phyloP scores from a whole-genome alignment of 176 grass and related monocot genomes.

The Thalia dealbata region DNA sequence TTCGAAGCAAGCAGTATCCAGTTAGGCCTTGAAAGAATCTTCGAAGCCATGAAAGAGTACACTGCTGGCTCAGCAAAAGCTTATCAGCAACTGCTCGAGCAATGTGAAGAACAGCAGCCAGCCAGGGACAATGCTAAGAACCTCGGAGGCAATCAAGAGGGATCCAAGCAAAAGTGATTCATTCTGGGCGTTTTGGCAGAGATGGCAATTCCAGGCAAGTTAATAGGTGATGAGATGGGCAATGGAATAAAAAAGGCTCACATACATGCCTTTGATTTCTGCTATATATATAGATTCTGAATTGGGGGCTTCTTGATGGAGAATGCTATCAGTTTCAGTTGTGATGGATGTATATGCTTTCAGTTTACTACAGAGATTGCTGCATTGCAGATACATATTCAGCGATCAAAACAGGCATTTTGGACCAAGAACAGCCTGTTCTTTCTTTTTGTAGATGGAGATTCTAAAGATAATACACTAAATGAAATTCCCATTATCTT shows the following conservation, averaged over 20 bases:
- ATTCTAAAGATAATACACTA: too few relatives aligned
- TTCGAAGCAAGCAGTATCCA: conserved; percentile 39
- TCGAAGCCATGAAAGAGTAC: conserved; percentile 2
- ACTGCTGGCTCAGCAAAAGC: background rate
- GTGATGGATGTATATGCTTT: background rate
- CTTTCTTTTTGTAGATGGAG: background rate
- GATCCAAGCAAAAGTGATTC: background rate
- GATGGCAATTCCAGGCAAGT: too few relatives aligned
- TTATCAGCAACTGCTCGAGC: background rate
- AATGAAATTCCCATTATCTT: background rate
- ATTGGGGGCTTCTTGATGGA: background rate
- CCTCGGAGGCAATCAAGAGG: background rate
- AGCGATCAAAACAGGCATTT: background rate
- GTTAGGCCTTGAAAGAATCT: conserved; percentile 22
- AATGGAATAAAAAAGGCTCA: background rate
- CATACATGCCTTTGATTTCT: background rate
- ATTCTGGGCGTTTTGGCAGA: background rate
- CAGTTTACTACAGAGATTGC: background rate
- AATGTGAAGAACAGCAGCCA: background rate
- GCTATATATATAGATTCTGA: too few relatives aligned
- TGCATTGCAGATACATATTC: background rate
- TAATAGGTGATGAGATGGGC: too few relatives aligned
- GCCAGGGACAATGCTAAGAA: background rate
- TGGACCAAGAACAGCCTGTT: background rate
- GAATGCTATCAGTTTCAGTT: background rate